A percentile compares a stretch with the other conserved stretches of the same genome.
phyloP scores from a whole-genome alignment of 164 flowering plant genomes.

The Vitis labrusca region DNA sequence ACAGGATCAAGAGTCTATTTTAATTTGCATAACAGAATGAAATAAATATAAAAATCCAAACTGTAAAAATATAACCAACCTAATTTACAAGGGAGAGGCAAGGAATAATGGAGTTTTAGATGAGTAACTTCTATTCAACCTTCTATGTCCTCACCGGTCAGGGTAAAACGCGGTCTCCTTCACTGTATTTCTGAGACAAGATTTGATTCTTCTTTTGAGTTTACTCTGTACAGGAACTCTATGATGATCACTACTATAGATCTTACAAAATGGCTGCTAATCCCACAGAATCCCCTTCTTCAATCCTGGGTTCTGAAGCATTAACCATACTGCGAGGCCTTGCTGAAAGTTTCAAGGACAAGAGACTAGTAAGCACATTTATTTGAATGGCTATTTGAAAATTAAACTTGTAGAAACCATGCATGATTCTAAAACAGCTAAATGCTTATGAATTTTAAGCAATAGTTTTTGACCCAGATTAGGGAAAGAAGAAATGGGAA shows the following conservation, averaged over 20 bases:
- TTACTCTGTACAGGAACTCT: slow-evolving; percentile 28
- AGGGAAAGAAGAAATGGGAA: background rate
- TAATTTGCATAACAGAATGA: too few relatives aligned
- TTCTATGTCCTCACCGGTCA: background rate
- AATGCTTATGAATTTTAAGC: background rate
- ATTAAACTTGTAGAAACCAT: too few relatives aligned
- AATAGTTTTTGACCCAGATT: background rate
- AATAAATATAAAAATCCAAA: too few relatives aligned
- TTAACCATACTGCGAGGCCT: slow-evolving; percentile 43
- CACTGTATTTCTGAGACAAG: background rate
- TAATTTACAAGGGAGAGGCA: too few relatives aligned
- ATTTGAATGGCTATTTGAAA: background rate
- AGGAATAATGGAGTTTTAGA: too few relatives aligned
- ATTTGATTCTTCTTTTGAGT: background rate
- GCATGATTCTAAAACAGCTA: background rate
- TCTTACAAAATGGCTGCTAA: slow-evolving; percentile 63
- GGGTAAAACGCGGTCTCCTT: background rate
- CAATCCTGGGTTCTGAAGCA: slow-evolving; percentile 39
- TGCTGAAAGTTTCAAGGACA: slow-evolving; percentile 34
- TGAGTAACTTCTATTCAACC: too few relatives aligned
- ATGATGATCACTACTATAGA: background rate
- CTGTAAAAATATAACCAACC: too few relatives aligned
- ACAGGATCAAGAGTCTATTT: too few relatives aligned
- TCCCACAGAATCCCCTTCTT: slow-evolving; percentile 67
- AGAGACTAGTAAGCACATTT: background rate